Percentiles rank a stretch among this genome's conserved stretches.
phyloP scores from a whole-genome alignment of 2,329 filamentous ascomycete genomes.

The Aspergillus glaucus region DNA sequence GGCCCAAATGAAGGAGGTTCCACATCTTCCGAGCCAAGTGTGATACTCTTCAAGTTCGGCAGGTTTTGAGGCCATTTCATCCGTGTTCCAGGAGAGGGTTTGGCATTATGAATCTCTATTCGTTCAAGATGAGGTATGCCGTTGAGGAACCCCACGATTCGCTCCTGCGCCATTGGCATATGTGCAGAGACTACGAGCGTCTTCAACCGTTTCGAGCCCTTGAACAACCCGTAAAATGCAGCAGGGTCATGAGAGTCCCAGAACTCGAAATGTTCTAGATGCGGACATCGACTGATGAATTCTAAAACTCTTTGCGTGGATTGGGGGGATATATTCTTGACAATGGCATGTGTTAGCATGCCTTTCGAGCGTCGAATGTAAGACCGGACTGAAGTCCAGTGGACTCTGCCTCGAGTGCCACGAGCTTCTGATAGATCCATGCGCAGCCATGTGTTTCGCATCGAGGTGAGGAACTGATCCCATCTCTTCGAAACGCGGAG shows the following conservation, averaged over 20 bases:
- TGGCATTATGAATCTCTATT: slow-evolving; percentile 18
- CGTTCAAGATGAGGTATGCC: slow-evolving; percentile 23
- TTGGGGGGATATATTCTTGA: slow-evolving; percentile 22
- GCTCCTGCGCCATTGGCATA: slow-evolving; percentile 18
- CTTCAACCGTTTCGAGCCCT: slow-evolving; percentile 18
- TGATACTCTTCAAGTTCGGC: slow-evolving; percentile 27
- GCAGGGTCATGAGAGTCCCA: slow-evolving; percentile 12
- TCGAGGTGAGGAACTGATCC: slow-evolving; percentile 45
- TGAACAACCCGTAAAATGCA: slow-evolving; percentile 21
- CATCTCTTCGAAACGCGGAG: slow-evolving; percentile 52
- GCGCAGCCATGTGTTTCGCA: slow-evolving; percentile 45
- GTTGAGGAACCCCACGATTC: slow-evolving; percentile 18
- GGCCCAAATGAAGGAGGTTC: neutral
- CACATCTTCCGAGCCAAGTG: slow-evolving; percentile 11
- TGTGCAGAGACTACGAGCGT: slow-evolving; percentile 20
- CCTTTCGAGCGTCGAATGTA: slow-evolving; percentile 31
- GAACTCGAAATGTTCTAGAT: slow-evolving; percentile 27
- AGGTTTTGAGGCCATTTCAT: slow-evolving; percentile 19
- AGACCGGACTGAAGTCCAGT: slow-evolving; percentile 26
- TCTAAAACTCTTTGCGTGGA: slow-evolving; percentile 22
- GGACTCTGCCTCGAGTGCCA: slow-evolving; percentile 38
- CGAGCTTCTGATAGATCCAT: slow-evolving; percentile 47
- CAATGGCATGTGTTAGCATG: slow-evolving; percentile 25
- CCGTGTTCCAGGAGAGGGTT: slow-evolving; percentile 6
- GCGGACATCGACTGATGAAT: slow-evolving; percentile 28